phyloP scores from a whole-genome alignment of 1,284 basidiomycete genomes.

The Puccinia polysora region DNA sequence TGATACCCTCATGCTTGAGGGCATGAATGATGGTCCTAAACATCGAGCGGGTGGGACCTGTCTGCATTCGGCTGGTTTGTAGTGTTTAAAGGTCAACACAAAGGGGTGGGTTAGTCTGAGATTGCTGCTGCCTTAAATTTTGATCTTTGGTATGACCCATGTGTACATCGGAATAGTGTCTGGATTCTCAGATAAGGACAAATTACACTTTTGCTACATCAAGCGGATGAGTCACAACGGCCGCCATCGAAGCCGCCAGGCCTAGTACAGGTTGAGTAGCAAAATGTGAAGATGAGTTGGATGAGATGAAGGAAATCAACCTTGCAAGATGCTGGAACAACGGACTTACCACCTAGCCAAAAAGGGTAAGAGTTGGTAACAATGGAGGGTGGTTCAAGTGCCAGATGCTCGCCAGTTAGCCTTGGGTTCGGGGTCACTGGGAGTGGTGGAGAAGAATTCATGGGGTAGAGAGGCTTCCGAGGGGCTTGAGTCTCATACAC shows the following conservation, averaged over 20 bases:
- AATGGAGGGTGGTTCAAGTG: not conserved
- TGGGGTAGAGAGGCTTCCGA: too few relatives aligned
- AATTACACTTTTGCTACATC: slow-evolving; percentile 43
- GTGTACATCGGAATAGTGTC: too few relatives aligned
- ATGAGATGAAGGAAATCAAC: not conserved
- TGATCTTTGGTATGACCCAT: not conserved
- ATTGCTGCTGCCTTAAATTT: not conserved
- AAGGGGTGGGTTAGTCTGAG: not conserved
- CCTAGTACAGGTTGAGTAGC: not conserved
- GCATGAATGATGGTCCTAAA: slow-evolving; percentile 18
- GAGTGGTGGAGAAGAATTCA: too few relatives aligned
- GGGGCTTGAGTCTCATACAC: too few relatives aligned
- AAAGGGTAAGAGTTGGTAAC: slow-evolving; percentile 30
- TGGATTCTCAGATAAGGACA: too few relatives aligned
- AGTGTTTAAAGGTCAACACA: not conserved
- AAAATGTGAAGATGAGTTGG: not conserved
- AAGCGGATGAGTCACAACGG: slow-evolving; percentile 41
- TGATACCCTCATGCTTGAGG: slow-evolving; percentile 12
- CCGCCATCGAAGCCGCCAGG: slow-evolving; percentile 33
- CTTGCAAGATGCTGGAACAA: not conserved
- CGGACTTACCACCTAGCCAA: slow-evolving; percentile 40
- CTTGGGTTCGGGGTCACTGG: too few relatives aligned
- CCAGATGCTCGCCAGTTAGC: not conserved
- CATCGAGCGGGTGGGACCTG: slow-evolving; percentile 41
- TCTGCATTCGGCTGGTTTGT: slow-evolving; percentile 35